phyloP scores from a whole-genome alignment of 768 basidiomycete species.

The Gloeostereum incarnatum region DNA sequence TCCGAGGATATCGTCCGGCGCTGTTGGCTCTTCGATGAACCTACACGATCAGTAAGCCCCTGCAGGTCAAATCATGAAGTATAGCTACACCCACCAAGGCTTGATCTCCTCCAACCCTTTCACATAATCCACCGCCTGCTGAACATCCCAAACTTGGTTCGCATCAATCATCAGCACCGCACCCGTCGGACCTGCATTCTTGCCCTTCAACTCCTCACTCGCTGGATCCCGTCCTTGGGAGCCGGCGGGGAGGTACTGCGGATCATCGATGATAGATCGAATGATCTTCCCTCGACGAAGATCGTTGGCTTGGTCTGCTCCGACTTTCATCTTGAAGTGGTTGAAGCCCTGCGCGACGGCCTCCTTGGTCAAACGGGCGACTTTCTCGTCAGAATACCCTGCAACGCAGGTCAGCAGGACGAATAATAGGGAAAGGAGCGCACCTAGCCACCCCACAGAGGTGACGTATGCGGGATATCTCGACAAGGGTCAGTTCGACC shows the following conservation, averaged over 20 bases:
- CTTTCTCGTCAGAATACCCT: slow-evolving; percentile 92
- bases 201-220: slow-evolving; percentile 59
- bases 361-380: slow-evolving; percentile 77
- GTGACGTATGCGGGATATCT: slow-evolving; percentile 95
- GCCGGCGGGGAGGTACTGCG: slow-evolving; percentile 63
- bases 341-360: slow-evolving; percentile 86
- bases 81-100: slow-evolving; percentile 55
- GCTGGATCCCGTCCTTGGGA: slow-evolving; percentile 48
- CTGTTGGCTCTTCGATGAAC: slow-evolving; percentile 94
- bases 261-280: slow-evolving; percentile 92
- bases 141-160: slow-evolving; percentile 95
- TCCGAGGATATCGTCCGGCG: slow-evolving; percentile 84
- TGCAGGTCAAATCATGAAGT: neutral
- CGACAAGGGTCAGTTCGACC: neutral
- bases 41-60: no score
- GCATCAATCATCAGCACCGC: slow-evolving; percentile 96
- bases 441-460: slow-evolving; percentile 86
- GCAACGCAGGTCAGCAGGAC: neutral
- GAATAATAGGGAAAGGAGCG: slow-evolving; percentile 3
- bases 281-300: slow-evolving; percentile 83
- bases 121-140: slow-evolving; percentile 88
- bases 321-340: slow-evolving; percentile 99
- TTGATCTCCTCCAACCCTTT: slow-evolving; percentile 68
- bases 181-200: slow-evolving; percentile 93
- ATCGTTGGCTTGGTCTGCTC: slow-evolving; percentile 73